Evolutionary conservation across 345 rosid genomes (phyloP).

Genomic region (rapeseed (Brassica napus)): DNA sequence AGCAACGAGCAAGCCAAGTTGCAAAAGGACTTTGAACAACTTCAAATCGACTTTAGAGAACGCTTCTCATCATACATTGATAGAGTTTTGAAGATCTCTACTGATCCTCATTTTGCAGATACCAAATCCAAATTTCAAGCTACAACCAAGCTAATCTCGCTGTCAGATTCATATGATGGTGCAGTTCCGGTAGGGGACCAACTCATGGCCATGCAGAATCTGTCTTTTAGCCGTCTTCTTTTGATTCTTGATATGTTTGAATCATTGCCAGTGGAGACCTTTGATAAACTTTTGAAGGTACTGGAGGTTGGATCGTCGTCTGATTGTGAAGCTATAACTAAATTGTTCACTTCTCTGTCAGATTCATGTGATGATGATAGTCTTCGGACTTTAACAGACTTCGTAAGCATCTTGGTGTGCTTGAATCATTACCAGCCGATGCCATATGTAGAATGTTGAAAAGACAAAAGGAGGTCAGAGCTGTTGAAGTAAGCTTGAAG

Average conservation of each 20-base stretch:
- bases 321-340: background rate
- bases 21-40: background rate
- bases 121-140: background rate
- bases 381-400: background rate
- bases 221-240: background rate
- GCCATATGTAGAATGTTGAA: background rate
- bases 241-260: background rate
- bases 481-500: too few species aligned
- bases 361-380: background rate
- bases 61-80: background rate
- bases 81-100: background rate
- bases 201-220: background rate
- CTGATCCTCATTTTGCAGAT: background rate
- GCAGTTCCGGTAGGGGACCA: background rate
- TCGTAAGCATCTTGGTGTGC: background rate
- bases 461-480: background rate
- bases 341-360: background rate
- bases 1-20: constrained; percentile 13
- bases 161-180: background rate
- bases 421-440: background rate
- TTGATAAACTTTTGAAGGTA: background rate
- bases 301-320: background rate
- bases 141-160: background rate
- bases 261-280: background rate
- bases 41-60: background rate